Evolutionary conservation across 2,329 filamentous ascomycete genomes (phyloP), one percentile per base, ranked within the genome.

Genomic region (Lasiodiplodia sp.): DNA sequence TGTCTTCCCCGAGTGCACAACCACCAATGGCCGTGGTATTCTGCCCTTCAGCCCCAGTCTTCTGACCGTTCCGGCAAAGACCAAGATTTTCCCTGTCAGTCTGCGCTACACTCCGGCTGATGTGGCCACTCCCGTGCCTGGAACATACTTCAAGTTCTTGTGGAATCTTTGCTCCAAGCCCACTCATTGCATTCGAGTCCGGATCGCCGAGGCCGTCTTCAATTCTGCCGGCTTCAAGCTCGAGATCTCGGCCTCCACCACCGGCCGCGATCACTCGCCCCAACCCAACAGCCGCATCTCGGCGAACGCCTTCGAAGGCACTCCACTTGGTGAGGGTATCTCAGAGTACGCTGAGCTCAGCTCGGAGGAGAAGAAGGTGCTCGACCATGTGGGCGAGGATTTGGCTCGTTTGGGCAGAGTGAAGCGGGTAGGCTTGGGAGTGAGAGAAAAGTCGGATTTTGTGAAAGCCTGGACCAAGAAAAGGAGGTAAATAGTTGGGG

Each of bases 1-100:
- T 70, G 89, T 97, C 1, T 97, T 98, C 78, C 95, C 96, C 14
- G 96, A 99, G 82, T 95, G 92, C 80, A 96, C 92, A 4, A 97
- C 96, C 0, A 97, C 93, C 55, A 99, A 99, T 77, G 95, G 95
- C 71, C 91, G 92, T 73, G 96, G 91, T 4, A 94, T 98, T 71
- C 82, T 99, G 14, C 92, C 93, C 1, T 88, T 97, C 67, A 93
- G 91, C 70, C 93, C 92, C 0, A 91, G 90, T 63, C 85, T 99
- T 1, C 83, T 96, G 2, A 87, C 89, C 18, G 88, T 88, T 0
- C 88, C 90, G 0, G 78, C 87, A 6, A 84, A 87, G 66, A 90
- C 90, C 10, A 91, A 90, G 76, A 93, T 99, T 72, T 98, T 96
- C 82, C 94, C 96, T 1, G 87, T 99, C 70, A 97, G 91, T 79